Base-by-base conservation (phyloP, 2,329 filamentous ascomycete genomes). In the Diaporthe caulivora region DNA sequence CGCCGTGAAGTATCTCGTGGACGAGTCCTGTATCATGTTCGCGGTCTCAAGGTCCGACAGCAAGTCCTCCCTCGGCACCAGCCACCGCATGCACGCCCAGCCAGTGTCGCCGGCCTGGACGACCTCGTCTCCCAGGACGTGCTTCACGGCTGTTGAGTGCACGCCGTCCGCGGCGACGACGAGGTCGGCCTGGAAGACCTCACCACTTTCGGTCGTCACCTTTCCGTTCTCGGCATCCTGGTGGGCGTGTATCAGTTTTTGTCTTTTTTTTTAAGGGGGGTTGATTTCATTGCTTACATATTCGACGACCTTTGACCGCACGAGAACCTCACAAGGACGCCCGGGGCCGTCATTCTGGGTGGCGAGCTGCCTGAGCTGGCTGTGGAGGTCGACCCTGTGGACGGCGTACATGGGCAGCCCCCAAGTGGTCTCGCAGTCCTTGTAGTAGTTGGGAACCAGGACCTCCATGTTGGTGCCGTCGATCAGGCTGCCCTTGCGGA, bases 81-180 rank as follows among this genome's bases (percentile, higher is more conserved):
- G 9, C 67, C 67, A 70, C 18, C 67, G 53, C 67, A 70, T 70
- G 47, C 67, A 70, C 2, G 67, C 67, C 67, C 67, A 70, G 53
- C 67, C 67, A 8, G 67, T 70, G 42, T 70, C 67, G 3, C 67
- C 53, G 4, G n/a, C 53, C 40, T 70, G 40, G 42, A 70, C 53
- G 2, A 58, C 67, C 8, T 58, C 53, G 7, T 58, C 67, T 13
- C 53, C 67, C 29, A 70, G 67, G 21, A 70, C 53, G 17, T 70
- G 67, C 67, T 49, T 57, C 53, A 70, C 67, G 8, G 67, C 67
- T 4, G 40, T 21, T 5, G 67, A 70, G 29, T 70, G 67, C 7
- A 70, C 67, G 2, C 53, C 53, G 3, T 70, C 67, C 21, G 67
- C 67, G 9, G 67, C 67, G 6, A 70, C 67, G 10, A 70, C 21